A percentile compares a stretch with the other conserved stretches of the same genome.
Conservation (phyloP, 257 asterid genomes). For the Schizonepeta tenuifolia region DNA sequence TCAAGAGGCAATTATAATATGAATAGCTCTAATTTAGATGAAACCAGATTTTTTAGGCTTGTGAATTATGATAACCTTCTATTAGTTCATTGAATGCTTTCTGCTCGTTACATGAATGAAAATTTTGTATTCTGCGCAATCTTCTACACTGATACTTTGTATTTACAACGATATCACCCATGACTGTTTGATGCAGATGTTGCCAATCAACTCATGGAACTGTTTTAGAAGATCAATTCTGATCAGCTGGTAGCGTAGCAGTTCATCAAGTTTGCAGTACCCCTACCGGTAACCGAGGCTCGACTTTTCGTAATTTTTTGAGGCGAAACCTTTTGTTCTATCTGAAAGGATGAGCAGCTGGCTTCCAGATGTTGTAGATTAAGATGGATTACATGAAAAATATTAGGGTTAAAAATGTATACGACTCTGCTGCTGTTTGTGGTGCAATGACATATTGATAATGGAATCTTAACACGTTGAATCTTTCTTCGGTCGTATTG, state of each 20-base stretch:
- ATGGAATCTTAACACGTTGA: constrained; percentile 11
- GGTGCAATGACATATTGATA: constrained; percentile 25
- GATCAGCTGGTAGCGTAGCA: constrained; percentile 4
- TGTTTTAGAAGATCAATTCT: constrained; percentile 46
- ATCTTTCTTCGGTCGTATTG: not conserved
- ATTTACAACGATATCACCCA: not conserved
- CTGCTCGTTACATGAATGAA: not conserved
- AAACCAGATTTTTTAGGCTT: constrained; percentile 4
- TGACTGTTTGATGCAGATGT: constrained; percentile 56
- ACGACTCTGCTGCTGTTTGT: constrained; percentile 15
- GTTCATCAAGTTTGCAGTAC: constrained; percentile 1
- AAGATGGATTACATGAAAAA: constrained; percentile 32
- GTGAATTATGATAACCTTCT: not conserved
- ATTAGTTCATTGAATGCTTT: not conserved
- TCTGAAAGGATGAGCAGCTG: constrained; percentile 16
- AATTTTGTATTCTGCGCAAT: not conserved
- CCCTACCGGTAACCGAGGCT: constrained; percentile 20
- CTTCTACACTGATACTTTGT: not conserved
- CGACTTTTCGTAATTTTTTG: not conserved
- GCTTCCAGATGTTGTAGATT: constrained; percentile 35
- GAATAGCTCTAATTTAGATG: not conserved
- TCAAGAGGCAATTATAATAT: not conserved
- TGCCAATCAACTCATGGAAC: constrained; percentile 87
- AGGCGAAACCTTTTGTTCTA: constrained; percentile 16
- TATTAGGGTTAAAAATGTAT: constrained; percentile 19